phyloP scores from a whole-genome alignment of 176 grass and related monocot genomes.

The Poa annua region DNA sequence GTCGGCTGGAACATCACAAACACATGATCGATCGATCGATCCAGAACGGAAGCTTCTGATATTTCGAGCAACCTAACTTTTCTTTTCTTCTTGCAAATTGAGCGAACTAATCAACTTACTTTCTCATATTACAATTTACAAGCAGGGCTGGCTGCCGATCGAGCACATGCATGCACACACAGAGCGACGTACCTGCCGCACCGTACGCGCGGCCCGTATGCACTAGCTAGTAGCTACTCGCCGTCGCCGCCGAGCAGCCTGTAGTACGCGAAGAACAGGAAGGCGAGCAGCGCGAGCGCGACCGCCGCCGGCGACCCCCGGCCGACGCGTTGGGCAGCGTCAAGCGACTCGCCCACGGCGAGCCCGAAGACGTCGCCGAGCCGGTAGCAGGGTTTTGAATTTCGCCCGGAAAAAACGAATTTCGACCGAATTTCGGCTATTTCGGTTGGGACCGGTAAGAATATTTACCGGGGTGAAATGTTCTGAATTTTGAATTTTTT shows the following conservation, averaged over 20 bases:
- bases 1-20: neutral
- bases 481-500: no score
- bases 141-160: neutral
- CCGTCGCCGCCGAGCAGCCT: slow-evolving; percentile 51
- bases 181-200: neutral
- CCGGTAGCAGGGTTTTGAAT: no score
- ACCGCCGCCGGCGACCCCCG: slow-evolving; percentile 65
- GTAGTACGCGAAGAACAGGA: slow-evolving; percentile 68
- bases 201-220: neutral
- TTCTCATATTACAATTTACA: slow-evolving; percentile 36
- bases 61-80: neutral
- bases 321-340: slow-evolving; percentile 65
- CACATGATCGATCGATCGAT: neutral
- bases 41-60: slow-evolving; percentile 8
- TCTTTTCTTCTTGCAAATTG: no score
- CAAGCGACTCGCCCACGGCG: slow-evolving; percentile 45
- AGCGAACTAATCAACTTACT: neutral
- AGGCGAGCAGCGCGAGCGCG: slow-evolving; percentile 59
- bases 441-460: no score
- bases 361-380: slow-evolving; percentile 44
- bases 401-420: no score
- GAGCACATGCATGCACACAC: slow-evolving; percentile 4
- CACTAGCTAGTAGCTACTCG: slow-evolving; percentile 33
- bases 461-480: no score
- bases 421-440: no score